phyloP scores from a whole-genome alignment of 306 rosid genomes.

The Vicia faba region DNA sequence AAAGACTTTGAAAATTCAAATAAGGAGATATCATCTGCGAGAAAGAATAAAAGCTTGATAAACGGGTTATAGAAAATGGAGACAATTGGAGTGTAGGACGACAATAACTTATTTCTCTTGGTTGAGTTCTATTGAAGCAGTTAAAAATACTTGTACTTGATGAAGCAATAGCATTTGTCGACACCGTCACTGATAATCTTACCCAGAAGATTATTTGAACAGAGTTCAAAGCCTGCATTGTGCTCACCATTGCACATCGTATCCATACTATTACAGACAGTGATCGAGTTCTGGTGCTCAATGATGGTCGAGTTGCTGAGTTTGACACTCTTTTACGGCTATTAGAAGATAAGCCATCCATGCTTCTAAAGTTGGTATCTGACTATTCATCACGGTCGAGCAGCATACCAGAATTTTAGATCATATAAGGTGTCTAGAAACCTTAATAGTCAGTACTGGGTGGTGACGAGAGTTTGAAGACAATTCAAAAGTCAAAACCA shows the following conservation, averaged over 20 bases:
- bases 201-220: too few relatives aligned
- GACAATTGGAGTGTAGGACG: constrained; percentile 99
- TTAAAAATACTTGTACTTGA: too few relatives aligned
- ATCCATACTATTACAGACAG: too few relatives aligned
- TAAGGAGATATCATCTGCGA: constrained; percentile 74
- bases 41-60: constrained; percentile 79
- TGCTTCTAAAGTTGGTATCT: constrained; percentile 87
- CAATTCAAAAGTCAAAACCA: constrained; percentile 30
- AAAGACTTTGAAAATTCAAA: too few relatives aligned
- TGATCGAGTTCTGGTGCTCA: too few relatives aligned
- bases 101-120: too few relatives aligned
- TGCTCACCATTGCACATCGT: too few relatives aligned
- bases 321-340: constrained; percentile 74
- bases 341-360: constrained; percentile 88
- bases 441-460: constrained; percentile 37
- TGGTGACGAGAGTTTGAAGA: constrained; percentile 46
- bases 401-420: constrained; percentile 72
- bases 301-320: too few relatives aligned
- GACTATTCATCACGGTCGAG: constrained; percentile 89
- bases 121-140: too few relatives aligned
- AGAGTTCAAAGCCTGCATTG: too few relatives aligned
- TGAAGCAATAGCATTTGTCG: too few relatives aligned
- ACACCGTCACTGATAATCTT: too few relatives aligned
- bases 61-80: constrained; percentile 97
- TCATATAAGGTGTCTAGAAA: constrained; percentile 41